Percentiles rank a stretch among this genome's conserved stretches.
phyloP scores from a whole-genome alignment of 2,329 filamentous ascomycete species.

The Aureobasidium pullulans region DNA sequence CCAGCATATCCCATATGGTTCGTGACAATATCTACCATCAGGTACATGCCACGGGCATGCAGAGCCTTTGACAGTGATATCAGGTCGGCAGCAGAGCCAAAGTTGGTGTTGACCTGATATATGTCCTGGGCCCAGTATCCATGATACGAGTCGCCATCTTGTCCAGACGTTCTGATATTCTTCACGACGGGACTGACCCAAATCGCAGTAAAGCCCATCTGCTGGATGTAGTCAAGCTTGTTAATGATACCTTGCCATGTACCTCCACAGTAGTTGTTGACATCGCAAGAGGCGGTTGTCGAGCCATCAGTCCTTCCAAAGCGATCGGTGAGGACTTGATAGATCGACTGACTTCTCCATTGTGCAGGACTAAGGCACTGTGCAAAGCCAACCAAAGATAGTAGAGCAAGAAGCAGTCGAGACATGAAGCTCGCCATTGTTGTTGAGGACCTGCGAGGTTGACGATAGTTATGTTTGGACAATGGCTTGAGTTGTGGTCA shows the following conservation, averaged over 20 bases:
- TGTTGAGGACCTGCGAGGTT: not conserved
- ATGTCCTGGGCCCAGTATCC: constrained; percentile 50
- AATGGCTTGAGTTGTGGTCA: not conserved
- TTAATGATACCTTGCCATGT: constrained; percentile 52
- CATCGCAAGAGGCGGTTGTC: constrained; percentile 30
- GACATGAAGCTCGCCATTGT: not conserved
- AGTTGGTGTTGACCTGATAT: constrained; percentile 33
- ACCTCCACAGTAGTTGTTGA: constrained; percentile 50
- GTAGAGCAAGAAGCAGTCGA: not conserved
- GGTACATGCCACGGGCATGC: constrained; percentile 30
- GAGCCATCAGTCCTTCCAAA: constrained; percentile 34
- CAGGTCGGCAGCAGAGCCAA: constrained; percentile 31
- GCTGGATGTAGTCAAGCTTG: constrained; percentile 56
- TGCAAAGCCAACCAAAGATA: not conserved
- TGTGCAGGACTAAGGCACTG: constrained; percentile 20
- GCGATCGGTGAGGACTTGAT: constrained; percentile 30
- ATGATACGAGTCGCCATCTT: constrained; percentile 41
- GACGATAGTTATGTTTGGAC: not conserved
- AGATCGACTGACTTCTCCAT: constrained; percentile 35
- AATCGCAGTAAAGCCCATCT: constrained; percentile 51
- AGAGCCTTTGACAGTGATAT: constrained; percentile 28
- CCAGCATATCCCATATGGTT: constrained; percentile 32
- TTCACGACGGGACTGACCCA: constrained; percentile 51
- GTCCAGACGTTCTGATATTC: constrained; percentile 32
- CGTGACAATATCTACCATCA: constrained; percentile 33